phyloP scores from a whole-genome alignment of 345 rosid genomes.

The Populus pruinosa region DNA sequence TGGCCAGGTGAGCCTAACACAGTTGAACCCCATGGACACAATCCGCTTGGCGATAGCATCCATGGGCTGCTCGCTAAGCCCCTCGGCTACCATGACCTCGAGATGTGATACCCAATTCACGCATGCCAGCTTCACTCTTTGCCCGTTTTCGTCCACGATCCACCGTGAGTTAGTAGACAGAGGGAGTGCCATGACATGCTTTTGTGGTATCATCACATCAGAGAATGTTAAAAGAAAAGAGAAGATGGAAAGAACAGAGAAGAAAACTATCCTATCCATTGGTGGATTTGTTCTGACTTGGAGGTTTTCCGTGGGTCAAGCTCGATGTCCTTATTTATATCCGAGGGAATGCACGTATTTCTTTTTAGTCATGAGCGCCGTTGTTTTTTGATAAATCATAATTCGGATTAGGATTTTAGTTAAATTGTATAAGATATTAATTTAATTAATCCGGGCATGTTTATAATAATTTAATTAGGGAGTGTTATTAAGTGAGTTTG shows the following conservation, averaged over 20 bases:
- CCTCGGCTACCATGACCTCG: constrained; percentile 38
- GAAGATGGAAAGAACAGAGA: constrained; percentile 1
- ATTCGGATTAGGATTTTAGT: no score
- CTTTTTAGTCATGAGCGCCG: no score
- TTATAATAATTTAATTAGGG: no score
- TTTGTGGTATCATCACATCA: not conserved
- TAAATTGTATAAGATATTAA: no score
- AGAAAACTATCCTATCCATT: not conserved
- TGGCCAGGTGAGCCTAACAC: constrained; percentile 46
- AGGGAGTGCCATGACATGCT: constrained; percentile 14
- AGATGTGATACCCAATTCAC: constrained; percentile 40
- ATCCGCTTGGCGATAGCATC: constrained; percentile 25
- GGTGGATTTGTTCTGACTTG: not conserved
- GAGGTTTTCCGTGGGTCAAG: not conserved
- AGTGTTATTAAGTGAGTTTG: no score
- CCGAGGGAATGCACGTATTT: no score
- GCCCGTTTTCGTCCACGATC: constrained; percentile 28
- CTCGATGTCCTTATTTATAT: not conserved
- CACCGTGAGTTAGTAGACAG: constrained; percentile 31
- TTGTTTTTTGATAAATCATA: no score
- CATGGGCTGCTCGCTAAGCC: constrained; percentile 39
- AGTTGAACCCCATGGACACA: constrained; percentile 36
- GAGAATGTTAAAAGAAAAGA: not conserved
- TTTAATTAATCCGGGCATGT: no score
- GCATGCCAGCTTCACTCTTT: constrained; percentile 35